Evolutionary conservation across 1,139 yeast species (phyloP), one percentile per base, ranked within the genome.

Genomic region (Kodamaea fungicola): DNA sequence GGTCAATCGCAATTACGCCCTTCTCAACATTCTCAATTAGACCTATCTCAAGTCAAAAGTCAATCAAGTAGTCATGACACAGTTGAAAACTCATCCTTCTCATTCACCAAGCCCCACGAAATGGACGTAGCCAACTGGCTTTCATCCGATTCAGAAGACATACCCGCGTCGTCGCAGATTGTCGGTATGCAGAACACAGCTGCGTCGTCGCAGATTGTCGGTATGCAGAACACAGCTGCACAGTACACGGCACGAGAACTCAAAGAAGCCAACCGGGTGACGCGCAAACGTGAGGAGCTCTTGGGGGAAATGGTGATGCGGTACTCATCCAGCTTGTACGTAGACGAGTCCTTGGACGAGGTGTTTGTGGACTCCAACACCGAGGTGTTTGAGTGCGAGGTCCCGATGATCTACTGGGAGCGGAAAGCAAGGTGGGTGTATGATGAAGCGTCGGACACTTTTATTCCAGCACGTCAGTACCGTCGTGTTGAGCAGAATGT

Each of bases 261-360:
- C 33, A 71, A 67, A 29, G 72, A 68, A 26, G 80, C 69, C 1
- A 83, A 83, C 51, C 72, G 64, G 45, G 65, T 62, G 1, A 64
- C 60, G 2, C 57, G 78, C 31, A 61, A 69, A 28, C 78, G 75
- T 47, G 77, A 69, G 5, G 81, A 76, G 30, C 55, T 80, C 7
- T 52, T 76, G 28, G 49, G 59, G 3, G 79, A 76, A 44, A 77
- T 82, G 71, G 62, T 67, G 5, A 43, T 81, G 39, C 46, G 55
- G 50, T 49, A 74, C 2, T 49, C 61, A 2, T 27, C 41, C 23
- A 32, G 55, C 34, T 23, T 38, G 6, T 42, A 52, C 6, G 38
- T 60, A 21, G 44, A 48, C 12, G 50, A 43, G 3, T 41, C 44
- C 16, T 34, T 54, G 28, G 25, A 32, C 1, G 43, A 42, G 6